Evolutionary conservation across 768 basidiomycete species (phyloP).

Genomic region (Suillus decipiens): DNA sequence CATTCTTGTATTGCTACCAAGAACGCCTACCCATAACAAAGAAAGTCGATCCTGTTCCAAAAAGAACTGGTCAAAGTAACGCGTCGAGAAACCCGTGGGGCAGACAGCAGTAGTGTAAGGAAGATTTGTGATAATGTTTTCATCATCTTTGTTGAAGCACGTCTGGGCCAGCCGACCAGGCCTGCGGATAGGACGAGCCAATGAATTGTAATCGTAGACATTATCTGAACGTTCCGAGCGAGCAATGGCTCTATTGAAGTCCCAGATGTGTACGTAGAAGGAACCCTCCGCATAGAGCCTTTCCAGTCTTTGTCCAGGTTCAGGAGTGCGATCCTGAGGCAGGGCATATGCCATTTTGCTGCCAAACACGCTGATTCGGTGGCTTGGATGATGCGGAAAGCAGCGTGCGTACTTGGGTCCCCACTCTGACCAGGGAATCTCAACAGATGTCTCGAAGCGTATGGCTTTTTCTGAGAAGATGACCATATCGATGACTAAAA

Average conservation of each 20-base stretch:
- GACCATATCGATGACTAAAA: background rate
- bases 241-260: background rate
- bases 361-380: slow-evolving; percentile 1
- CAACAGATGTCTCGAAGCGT: background rate
- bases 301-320: slow-evolving; percentile 2
- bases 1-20: background rate
- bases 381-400: slow-evolving; percentile 6
- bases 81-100: background rate
- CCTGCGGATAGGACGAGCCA: background rate
- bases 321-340: background rate
- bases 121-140: background rate
- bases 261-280: slow-evolving; percentile 3
- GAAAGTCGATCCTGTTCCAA: background rate
- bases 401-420: background rate
- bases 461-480: background rate
- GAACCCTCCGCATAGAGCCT: background rate
- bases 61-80: background rate
- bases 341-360: slow-evolving; percentile 4
- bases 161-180: background rate
- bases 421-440: slow-evolving; percentile 1
- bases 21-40: background rate
- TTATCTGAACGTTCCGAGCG: background rate
- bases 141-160: background rate
- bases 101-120: background rate
- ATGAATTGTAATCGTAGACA: no score